A percentile compares a stretch with the other conserved stretches of the same genome.
phyloP scores from a whole-genome alignment of 352 stramenopile species.

The Phytophthora citricola region DNA sequence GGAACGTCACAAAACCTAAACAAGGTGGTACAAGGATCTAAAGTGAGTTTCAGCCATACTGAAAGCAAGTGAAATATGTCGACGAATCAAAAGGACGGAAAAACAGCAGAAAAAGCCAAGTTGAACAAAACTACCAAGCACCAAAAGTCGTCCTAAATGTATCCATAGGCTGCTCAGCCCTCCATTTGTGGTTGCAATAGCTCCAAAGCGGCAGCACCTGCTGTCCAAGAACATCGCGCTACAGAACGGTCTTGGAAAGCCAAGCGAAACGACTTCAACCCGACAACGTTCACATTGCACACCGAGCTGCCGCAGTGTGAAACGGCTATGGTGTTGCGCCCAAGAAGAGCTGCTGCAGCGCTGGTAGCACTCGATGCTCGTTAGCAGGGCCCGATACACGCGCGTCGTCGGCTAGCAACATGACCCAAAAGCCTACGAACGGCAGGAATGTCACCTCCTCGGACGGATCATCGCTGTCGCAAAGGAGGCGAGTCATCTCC shows the following conservation, averaged over 20 bases:
- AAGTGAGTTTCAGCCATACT: conserved; percentile 3
- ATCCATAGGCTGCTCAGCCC: neutral
- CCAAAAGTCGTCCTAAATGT: neutral
- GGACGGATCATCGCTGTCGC: conserved; percentile 48
- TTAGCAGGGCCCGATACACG: conserved; percentile 53
- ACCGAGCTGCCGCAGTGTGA: neutral
- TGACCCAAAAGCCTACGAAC: conserved; percentile 63
- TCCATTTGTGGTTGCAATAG: conserved; percentile 7
- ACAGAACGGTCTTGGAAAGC: conserved; percentile 16
- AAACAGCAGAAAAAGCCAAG: conserved; percentile 17
- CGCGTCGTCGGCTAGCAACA: conserved; percentile 51
- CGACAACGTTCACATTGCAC: conserved; percentile 18
- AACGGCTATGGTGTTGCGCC: conserved; percentile 13
- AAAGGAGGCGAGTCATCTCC: conserved; percentile 54
- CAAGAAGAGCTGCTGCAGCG: conserved; percentile 53
- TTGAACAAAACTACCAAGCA: conserved; percentile 23
- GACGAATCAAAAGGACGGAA: conserved; percentile 3
- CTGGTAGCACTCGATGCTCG: conserved; percentile 40
- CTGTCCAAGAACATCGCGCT: neutral
- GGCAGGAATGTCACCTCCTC: conserved; percentile 63
- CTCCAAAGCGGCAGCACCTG: conserved; percentile 2
- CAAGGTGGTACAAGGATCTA: neutral
- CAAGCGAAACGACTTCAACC: conserved; percentile 19
- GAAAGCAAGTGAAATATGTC: conserved; percentile 3
- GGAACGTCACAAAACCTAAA: neutral